phyloP scores from a whole-genome alignment of 345 rosid genomes.

The Eucalyptus tenuipes region DNA sequence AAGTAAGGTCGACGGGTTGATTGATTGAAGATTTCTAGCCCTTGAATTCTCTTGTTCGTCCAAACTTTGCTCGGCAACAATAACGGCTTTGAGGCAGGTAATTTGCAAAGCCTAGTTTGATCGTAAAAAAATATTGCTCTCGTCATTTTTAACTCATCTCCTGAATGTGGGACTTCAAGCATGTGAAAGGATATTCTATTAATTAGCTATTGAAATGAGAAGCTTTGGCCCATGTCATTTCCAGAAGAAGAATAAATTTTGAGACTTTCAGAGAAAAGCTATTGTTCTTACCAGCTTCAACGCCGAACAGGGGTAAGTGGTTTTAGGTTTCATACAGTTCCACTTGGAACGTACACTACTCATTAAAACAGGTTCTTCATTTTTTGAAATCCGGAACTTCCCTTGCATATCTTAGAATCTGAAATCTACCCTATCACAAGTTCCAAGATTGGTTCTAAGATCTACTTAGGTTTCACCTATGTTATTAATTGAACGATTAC shows the following conservation, averaged over 20 bases:
- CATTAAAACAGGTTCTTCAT: fast-evolving
- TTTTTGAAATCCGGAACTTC: too few relatives aligned
- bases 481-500: too few relatives aligned
- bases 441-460: too few relatives aligned
- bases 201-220: background rate
- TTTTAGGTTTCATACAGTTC: too few relatives aligned
- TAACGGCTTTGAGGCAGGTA: background rate
- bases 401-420: too few relatives aligned
- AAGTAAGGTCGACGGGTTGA: background rate
- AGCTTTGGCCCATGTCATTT: background rate
- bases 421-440: too few relatives aligned
- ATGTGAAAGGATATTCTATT: background rate
- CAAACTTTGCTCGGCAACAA: background rate
- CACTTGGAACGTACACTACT: too few relatives aligned
- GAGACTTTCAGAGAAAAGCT: background rate
- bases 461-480: too few relatives aligned
- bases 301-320: too few relatives aligned
- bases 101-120: background rate
- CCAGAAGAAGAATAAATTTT: background rate
- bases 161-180: background rate
- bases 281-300: background rate
- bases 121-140: background rate
- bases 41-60: background rate
- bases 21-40: background rate
- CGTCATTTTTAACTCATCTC: background rate